phyloP scores from a whole-genome alignment of 768 basidiomycete genomes.

The Termitomyces sp. region DNA sequence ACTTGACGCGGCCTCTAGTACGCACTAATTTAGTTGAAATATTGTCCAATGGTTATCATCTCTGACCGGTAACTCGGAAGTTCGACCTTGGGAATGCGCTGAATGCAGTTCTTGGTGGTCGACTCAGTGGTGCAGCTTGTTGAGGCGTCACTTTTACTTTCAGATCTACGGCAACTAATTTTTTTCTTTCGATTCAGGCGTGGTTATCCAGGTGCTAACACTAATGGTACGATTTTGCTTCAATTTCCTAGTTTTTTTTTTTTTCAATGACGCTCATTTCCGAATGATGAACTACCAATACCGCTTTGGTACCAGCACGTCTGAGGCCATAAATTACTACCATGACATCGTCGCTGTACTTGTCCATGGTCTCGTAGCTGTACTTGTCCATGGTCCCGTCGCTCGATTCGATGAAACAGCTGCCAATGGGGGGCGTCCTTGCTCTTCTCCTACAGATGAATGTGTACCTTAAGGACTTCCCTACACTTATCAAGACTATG shows the following conservation, averaged over 20 bases:
- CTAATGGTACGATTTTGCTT: constrained; percentile 52
- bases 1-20: no score
- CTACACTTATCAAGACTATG: constrained; percentile 63
- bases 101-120: constrained; percentile 83
- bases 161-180: background rate
- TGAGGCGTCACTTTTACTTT: constrained; percentile 7
- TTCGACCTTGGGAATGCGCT: constrained; percentile 79
- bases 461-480: constrained; percentile 59
- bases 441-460: constrained; percentile 81
- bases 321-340: constrained; percentile 51
- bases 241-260: background rate
- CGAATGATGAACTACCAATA: constrained; percentile 89
- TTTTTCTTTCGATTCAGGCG: constrained; percentile 45
- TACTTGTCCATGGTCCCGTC: constrained; percentile 80
- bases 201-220: constrained; percentile 89
- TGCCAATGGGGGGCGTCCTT: constrained; percentile 86
- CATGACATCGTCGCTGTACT: constrained; percentile 80
- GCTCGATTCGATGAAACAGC: constrained; percentile 94
- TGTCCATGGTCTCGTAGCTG: constrained; percentile 82
- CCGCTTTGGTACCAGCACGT: constrained; percentile 75
- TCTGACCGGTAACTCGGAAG: constrained; percentile 25
- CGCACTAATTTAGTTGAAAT: no score
- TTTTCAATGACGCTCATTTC: constrained; percentile 7
- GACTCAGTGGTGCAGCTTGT: constrained; percentile 85
- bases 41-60: background rate